Conservation (phyloP, 495 filamentous ascomycete species). For the Rostrohypoxylon terebratum region DNA sequence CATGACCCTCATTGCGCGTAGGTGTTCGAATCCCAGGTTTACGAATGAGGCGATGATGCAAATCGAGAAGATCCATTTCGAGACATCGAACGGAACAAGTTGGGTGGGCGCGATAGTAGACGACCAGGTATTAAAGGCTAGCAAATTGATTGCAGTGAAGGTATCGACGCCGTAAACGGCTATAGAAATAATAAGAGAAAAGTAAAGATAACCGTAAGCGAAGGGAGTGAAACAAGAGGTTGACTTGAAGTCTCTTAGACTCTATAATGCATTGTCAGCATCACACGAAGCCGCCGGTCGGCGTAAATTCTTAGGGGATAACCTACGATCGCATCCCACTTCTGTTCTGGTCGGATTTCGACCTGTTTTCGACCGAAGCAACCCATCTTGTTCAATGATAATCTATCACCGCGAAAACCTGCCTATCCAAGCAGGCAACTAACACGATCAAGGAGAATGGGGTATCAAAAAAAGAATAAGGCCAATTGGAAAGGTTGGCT, state of each 20-base stretch:
- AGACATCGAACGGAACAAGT: conserved; percentile 71
- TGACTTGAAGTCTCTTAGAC: conserved; percentile 87
- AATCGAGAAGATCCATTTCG: conserved; percentile 87
- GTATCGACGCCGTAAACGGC: conserved; percentile 90
- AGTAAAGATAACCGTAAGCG: conserved; percentile 86
- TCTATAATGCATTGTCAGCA: conserved; percentile 63
- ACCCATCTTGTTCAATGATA: conserved; percentile 67
- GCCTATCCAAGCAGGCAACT: conserved; percentile 29
- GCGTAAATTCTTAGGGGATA: conserved; percentile 45
- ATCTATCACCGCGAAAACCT: conserved; percentile 22
- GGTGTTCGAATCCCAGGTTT: conserved; percentile 79
- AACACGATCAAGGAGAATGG: conserved; percentile 33
- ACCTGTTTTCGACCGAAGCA: conserved; percentile 76
- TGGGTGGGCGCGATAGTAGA: conserved; percentile 58
- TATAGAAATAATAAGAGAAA: conserved; percentile 80
- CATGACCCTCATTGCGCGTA: conserved; percentile 82
- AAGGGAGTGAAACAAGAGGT: conserved; percentile 78
- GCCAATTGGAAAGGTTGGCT: conserved; percentile 27
- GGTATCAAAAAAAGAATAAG: conserved; percentile 52
- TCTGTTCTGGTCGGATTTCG: conserved; percentile 79
- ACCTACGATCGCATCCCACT: conserved; percentile 94
- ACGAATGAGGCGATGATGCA: conserved; percentile 90
- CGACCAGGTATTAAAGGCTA: conserved; percentile 81
- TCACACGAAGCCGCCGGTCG: conserved; percentile 2
- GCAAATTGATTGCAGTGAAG: conserved; percentile 90